Conservation (phyloP, 2,329 filamentous ascomycete species). For the Penicillium sp. region DNA sequence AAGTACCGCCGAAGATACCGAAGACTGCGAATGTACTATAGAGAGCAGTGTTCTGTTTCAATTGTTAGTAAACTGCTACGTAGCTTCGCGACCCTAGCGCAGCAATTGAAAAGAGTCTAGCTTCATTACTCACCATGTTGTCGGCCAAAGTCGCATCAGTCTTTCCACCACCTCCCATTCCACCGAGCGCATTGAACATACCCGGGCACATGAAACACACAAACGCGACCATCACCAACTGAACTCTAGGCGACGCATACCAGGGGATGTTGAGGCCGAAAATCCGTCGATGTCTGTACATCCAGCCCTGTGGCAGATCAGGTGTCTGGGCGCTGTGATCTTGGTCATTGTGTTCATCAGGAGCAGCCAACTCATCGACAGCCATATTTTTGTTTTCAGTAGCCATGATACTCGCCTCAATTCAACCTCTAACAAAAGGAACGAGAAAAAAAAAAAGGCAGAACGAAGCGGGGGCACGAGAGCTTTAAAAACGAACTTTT, state of each 20-base stretch:
- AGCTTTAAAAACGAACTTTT: not conserved
- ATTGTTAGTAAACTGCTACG: not conserved
- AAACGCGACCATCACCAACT: constrained; percentile 65
- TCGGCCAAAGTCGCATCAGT: constrained; percentile 54
- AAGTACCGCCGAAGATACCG: constrained; percentile 57
- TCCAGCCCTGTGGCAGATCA: constrained; percentile 32
- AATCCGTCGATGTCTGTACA: constrained; percentile 55
- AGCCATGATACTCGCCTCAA: not conserved
- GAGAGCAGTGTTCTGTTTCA: constrained; percentile 58
- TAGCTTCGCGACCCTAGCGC: not conserved
- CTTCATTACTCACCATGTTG: constrained; percentile 42
- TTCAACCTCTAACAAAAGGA: not conserved
- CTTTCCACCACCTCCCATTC: constrained; percentile 61
- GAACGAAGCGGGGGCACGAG: not conserved
- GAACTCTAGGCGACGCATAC: constrained; percentile 70
- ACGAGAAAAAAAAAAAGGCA: not conserved
- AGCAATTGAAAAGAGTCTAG: not conserved
- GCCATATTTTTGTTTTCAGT: not conserved
- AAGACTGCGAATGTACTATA: constrained; percentile 67
- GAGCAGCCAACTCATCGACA: not conserved
- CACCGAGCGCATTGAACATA: constrained; percentile 64
- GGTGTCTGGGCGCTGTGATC: not conserved
- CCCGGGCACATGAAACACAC: constrained; percentile 68
- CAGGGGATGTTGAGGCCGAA: constrained; percentile 56
- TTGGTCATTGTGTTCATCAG: not conserved